Percentiles rank a stretch among this genome's conserved stretches.
Evolutionary conservation across 2,329 filamentous ascomycete genomes (phyloP).

Genomic region (Fusarium buharicum): DNA sequence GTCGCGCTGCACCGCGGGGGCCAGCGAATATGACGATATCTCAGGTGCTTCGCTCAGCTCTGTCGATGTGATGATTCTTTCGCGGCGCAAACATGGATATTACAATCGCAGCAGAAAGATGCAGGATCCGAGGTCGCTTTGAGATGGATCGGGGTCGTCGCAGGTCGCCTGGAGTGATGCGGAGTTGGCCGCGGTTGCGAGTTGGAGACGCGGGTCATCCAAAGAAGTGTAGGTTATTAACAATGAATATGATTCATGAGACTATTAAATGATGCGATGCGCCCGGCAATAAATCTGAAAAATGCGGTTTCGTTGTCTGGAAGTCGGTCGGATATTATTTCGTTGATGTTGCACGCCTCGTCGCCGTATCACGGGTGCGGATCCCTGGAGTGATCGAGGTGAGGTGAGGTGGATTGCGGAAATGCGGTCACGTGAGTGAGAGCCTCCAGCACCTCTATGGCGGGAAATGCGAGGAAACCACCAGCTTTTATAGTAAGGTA

Average conservation of each 20-base stretch:
- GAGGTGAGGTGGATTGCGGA: slow-evolving; percentile 37
- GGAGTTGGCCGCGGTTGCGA: slow-evolving; percentile 38
- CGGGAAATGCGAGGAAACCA: no score
- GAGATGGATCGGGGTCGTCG: slow-evolving; percentile 27
- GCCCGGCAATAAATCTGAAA: neutral
- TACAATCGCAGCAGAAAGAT: slow-evolving; percentile 28
- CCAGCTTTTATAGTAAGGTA: neutral
- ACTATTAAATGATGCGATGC: slow-evolving; percentile 1
- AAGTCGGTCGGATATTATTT: slow-evolving; percentile 28
- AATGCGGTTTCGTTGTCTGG: slow-evolving; percentile 11
- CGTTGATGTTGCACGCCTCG: slow-evolving; percentile 39
- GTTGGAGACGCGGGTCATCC: slow-evolving; percentile 27
- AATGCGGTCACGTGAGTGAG: slow-evolving; percentile 39
- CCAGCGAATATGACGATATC: slow-evolving; percentile 31
- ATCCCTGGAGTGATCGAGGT: slow-evolving; percentile 29
- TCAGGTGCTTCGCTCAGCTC: slow-evolving; percentile 29
- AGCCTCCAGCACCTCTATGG: no score
- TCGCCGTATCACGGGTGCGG: slow-evolving; percentile 44
- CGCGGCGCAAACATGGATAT: slow-evolving; percentile 42
- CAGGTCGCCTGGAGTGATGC: slow-evolving; percentile 39
- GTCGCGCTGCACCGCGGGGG: slow-evolving; percentile 43
- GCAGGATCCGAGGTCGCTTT: slow-evolving; percentile 14
- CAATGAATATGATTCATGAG: slow-evolving; percentile 29
- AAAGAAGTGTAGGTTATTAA: slow-evolving; percentile 31
- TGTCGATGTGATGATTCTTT: slow-evolving; percentile 15